Evolutionary conservation across 768 basidiomycete genomes (phyloP).

Genomic region (Mycena filopes): DNA sequence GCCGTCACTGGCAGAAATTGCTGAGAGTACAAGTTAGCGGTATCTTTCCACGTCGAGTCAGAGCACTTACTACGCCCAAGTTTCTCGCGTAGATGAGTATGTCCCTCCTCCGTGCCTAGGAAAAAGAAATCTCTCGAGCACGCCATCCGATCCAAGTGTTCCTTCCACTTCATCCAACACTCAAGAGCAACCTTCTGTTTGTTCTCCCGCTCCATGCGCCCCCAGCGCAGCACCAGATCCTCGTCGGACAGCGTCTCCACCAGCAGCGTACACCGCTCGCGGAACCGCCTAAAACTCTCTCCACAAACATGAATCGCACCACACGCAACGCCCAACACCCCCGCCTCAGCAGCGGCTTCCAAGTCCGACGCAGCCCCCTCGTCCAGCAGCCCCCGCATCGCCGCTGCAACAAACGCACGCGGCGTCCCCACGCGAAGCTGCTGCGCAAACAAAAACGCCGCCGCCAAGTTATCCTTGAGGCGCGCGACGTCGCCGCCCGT

Average conservation of each 20-base stretch:
- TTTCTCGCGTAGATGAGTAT: conserved; percentile 12
- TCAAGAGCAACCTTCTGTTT: conserved; percentile 7
- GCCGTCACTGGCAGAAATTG: conserved; percentile 17
- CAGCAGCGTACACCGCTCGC: conserved; percentile 4
- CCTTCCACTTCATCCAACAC: conserved; percentile 19
- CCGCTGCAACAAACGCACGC: conserved; percentile 7
- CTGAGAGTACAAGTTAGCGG: neutral
- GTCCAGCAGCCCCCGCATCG: conserved; percentile 6
- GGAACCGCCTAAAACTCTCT: conserved; percentile 13
- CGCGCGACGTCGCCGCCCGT: neutral
- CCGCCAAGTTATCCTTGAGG: conserved; percentile 19
- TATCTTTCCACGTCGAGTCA: neutral
- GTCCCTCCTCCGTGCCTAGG: conserved; percentile 23
- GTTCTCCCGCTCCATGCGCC: conserved; percentile 27
- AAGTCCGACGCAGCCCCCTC: conserved; percentile 2
- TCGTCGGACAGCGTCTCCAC: conserved; percentile 20
- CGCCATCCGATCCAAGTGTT: conserved; percentile 15
- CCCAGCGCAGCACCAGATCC: conserved; percentile 9
- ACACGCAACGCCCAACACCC: conserved; percentile 8
- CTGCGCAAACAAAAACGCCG: conserved; percentile 8
- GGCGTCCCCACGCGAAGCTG: neutral
- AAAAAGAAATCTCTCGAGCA: conserved; percentile 23
- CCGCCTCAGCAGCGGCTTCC: neutral
- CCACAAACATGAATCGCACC: conserved; percentile 8
- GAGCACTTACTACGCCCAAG: conserved; percentile 11